A percentile compares a stretch with the other conserved stretches of the same genome.
Conservation (phyloP, 139 green algal genomes). For the Diplosphaera chodatii region DNA sequence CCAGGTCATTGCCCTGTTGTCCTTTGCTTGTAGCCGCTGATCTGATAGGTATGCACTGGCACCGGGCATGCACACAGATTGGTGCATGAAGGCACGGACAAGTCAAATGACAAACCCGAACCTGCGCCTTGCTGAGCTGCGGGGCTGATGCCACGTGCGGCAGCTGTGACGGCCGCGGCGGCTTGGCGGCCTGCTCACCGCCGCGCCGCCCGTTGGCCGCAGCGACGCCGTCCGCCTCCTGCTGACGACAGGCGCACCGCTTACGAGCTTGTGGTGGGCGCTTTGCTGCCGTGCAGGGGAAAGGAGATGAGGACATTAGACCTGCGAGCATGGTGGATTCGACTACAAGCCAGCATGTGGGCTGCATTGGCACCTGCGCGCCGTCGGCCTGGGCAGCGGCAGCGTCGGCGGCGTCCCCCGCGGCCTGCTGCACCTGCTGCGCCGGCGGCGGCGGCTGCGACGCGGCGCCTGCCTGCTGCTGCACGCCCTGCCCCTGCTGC, state of each 20-base stretch:
- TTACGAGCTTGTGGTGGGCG: no score
- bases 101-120: no score
- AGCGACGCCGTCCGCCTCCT: background rate
- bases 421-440: conserved; percentile 12
- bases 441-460: background rate
- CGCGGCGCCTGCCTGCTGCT: conserved; percentile 3
- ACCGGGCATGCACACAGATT: no score
- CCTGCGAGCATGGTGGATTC: no score
- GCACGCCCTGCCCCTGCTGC: conserved; percentile 5
- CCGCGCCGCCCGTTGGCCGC: background rate
- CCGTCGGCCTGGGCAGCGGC: background rate
- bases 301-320: no score
- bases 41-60: no score
- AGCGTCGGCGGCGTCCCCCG: background rate
- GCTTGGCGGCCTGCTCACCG: background rate
- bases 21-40: no score
- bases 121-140: background rate
- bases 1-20: no score
- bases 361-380: no score
- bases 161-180: background rate
- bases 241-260: background rate
- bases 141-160: background rate
- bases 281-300: no score
- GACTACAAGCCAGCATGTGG: no score
- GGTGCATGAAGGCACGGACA: no score